Conservation (phyloP, 2,329 filamentous ascomycete species). For the Tothia fuscella region DNA sequence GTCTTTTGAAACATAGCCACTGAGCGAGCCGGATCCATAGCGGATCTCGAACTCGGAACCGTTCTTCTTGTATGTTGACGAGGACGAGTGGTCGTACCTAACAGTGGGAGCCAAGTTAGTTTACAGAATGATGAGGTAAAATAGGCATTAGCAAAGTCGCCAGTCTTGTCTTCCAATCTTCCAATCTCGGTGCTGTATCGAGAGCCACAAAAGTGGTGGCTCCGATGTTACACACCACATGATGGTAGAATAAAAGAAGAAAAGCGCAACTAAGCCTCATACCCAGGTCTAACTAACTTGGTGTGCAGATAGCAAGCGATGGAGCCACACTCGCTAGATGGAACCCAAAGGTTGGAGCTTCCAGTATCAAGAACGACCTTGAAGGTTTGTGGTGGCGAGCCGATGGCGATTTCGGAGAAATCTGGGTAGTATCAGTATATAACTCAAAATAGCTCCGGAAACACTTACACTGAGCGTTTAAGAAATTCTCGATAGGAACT, state of each 20-base stretch:
- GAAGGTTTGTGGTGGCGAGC: slow-evolving; percentile 85
- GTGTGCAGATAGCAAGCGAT: slow-evolving; percentile 96
- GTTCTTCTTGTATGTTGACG: slow-evolving; percentile 88
- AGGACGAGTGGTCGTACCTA: slow-evolving; percentile 84
- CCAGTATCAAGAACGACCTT: slow-evolving; percentile 98
- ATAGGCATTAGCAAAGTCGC: too few species aligned
- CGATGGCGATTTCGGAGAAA: slow-evolving; percentile 92
- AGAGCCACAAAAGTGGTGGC: too few species aligned
- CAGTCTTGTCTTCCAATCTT: too few species aligned
- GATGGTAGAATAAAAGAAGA: too few species aligned
- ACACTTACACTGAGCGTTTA: slow-evolving; percentile 90
- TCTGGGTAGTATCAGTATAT: slow-evolving; percentile 39
- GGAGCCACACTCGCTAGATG: slow-evolving; percentile 76
- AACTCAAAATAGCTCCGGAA: background rate
- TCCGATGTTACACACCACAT: too few species aligned
- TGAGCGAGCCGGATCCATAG: slow-evolving; percentile 90
- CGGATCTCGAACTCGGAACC: slow-evolving; percentile 84
- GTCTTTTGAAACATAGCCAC: slow-evolving; percentile 88
- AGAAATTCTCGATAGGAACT: slow-evolving; percentile 89
- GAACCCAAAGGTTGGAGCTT: slow-evolving; percentile 98
- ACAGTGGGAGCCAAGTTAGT: too few species aligned
- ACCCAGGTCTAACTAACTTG: too few species aligned
- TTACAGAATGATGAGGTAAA: too few species aligned
- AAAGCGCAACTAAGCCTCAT: too few species aligned
- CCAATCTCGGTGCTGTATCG: too few species aligned